Base-by-base conservation (phyloP, 306 rosid species). In the Pyrus pyrifolia region DNA sequence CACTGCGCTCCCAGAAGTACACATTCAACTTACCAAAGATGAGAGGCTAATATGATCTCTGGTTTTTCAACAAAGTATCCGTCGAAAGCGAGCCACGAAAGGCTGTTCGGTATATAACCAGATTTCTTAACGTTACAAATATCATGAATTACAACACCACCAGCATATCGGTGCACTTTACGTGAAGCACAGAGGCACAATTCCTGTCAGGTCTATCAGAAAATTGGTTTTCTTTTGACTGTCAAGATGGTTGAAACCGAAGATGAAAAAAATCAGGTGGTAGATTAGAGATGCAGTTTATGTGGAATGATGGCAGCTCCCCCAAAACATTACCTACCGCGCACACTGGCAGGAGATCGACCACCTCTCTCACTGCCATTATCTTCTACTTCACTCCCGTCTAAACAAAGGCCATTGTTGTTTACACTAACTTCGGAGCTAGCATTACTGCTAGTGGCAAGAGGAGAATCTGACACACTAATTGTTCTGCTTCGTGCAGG, bases 401-500 rank as follows among this genome's bases (percentile, higher is more conserved):
- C 97, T 72, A 91, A 81, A 84, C 92, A 91, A 74, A 86, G 59
- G 38, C 98, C 96, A 84, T 89, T 93, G 77, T 93, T 93, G 93
- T 93, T 93, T 42, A 91, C 97, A 58, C 98, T 93, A 77, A 91
- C 78, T 86, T 93, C 98, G 19, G 98, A 93, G 78, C 98, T 91
- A 69, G 96, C 98, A 61, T 93, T 93, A 72, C 98, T 93, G 86
- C 98, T 93, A 4, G 97, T 91, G 71, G 97, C 96, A 67, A 88
- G 94, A 67, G 98, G 98, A 38, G 98, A 93, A 76, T 87, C 97
- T 7, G 93, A 91, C 77, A 89, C 88, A 67, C 97, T 89, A 70
- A 93, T 61, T 44, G 96, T 86, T 86, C 93, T 89, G 84, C 97
- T 87, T 78, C 93, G 91, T 23, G 87, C 86, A 68, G 96, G 84